phyloP scores from a whole-genome alignment of 495 filamentous ascomycete species.

The Hamigera avellanea region DNA sequence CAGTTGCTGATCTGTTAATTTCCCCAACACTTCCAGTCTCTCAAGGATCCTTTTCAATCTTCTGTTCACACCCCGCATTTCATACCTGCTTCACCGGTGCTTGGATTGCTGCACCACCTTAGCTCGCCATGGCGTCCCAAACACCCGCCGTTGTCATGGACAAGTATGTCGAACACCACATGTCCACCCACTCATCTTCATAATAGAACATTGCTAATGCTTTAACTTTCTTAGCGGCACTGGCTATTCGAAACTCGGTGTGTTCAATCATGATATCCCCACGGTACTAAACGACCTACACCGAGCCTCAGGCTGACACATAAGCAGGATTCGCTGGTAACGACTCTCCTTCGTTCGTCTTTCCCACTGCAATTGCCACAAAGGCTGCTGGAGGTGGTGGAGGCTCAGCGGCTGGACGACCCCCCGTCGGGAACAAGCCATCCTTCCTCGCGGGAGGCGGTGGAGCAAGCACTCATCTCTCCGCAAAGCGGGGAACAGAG shows the following conservation, averaged over 20 bases:
- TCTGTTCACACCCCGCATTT: neutral
- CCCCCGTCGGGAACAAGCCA: conserved; percentile 85
- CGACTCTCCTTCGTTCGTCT: conserved; percentile 97
- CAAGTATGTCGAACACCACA: conserved; percentile 65
- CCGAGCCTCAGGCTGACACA: conserved; percentile 18
- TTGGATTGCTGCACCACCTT: neutral
- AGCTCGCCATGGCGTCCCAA: conserved; percentile 72
- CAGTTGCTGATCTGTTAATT: neutral
- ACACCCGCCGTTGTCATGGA: conserved; percentile 99
- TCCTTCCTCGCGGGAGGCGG: conserved; percentile 89
- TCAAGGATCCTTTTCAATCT: neutral
- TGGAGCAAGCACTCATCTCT: conserved; percentile 68
- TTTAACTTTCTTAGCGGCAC: conserved; percentile 61
- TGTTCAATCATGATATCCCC: conserved; percentile 12
- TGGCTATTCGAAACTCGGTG: conserved; percentile 96
- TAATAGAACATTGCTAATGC: conserved; percentile 10
- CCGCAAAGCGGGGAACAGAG: conserved; percentile 88
- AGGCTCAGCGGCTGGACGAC: conserved; percentile 73
- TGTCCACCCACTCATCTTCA: conserved; percentile 14
- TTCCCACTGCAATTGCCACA: conserved; percentile 95
- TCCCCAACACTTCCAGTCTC: neutral
- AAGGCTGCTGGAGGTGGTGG: conserved; percentile 64
- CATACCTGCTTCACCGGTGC: neutral
- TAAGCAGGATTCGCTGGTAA: conserved; percentile 90
- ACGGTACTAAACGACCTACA: no score